Conservation (phyloP, 2,329 filamentous ascomycete genomes). For the Fusarium praegraminearum region DNA sequence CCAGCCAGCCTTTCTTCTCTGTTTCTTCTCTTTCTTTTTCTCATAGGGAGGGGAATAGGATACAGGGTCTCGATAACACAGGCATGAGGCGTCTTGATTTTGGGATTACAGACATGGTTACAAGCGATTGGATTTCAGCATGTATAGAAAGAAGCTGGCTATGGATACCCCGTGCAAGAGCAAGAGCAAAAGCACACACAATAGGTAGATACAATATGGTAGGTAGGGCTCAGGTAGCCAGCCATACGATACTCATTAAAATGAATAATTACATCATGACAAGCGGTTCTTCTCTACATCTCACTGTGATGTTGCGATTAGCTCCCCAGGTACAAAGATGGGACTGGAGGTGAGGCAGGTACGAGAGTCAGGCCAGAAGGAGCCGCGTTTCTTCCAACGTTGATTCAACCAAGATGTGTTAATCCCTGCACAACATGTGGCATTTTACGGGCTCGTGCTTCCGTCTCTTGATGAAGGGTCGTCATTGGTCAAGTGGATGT, state of each 20-base stretch:
- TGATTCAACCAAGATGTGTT: background rate
- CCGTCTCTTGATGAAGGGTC: background rate
- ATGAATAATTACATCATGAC: slow-evolving; percentile 10
- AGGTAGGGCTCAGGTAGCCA: slow-evolving; percentile 26
- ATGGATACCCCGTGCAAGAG: slow-evolving; percentile 44
- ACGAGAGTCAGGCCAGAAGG: slow-evolving; percentile 35
- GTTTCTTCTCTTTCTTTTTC: background rate
- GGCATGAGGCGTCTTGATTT: slow-evolving; percentile 28
- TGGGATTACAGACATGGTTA: slow-evolving; percentile 17
- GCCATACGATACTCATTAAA: background rate
- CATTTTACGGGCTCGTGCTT: slow-evolving; percentile 42
- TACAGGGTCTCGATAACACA: slow-evolving; percentile 11
- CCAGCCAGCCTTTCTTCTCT: slow-evolving; percentile 3
- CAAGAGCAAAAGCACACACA: slow-evolving; percentile 9
- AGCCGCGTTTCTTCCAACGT: slow-evolving; percentile 40
- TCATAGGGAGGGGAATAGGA: slow-evolving; percentile 6
- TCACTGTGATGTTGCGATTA: background rate
- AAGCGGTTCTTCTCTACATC: background rate
- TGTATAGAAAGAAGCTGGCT: slow-evolving; percentile 30
- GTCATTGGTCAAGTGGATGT: slow-evolving; percentile 1
- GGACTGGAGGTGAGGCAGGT: background rate
- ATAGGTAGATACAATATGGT: slow-evolving; percentile 13
- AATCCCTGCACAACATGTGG: slow-evolving; percentile 52
- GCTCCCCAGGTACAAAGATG: too few relatives aligned
- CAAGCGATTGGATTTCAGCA: slow-evolving; percentile 29